Evolutionary conservation across 257 asterid genomes (phyloP), one percentile per base, ranked within the genome.

Genomic region (Mitragyna speciosa): DNA sequence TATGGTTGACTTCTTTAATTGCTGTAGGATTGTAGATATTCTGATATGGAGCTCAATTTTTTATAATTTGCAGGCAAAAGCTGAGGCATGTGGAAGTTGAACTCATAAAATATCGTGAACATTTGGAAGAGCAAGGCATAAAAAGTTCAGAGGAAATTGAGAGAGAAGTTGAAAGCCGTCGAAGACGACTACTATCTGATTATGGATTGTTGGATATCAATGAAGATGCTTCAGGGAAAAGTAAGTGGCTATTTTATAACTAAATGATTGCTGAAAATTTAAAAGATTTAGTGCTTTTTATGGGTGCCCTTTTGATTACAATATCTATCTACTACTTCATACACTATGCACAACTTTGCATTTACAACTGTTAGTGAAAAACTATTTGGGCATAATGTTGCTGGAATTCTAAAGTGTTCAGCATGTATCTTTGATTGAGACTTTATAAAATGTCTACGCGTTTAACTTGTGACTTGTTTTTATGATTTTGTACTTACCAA

Each of bases 21-120:
- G 30, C n/a, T n/a, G n/a, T 54, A 28, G 68, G 9, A 10, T 43
- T 45, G 30, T n/a, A 43, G 41, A 47, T 15, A 47, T 67, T 14
- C 59, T 79, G 75, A 74, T 80, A 70, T 67, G 79, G 71, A 80
- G 80, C 69, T 79, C 69, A 39, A 78, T 75, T 83, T 66, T 64
- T 49, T 12, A 47, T 47, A 73, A 22, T 59, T 56, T 30, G 76
- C 91, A 94, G 98, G 79, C 97, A 89, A 85, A 94, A 90, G 84
- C 70, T 93, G 88, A 93, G 98, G 89, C 94, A 89, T n/a, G 85
- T 93, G 78, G 98, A 94, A 86, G 97, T 93, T 76, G 93, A 91
- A 64, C 78, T 94, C 82, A 93, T 94, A 84, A 97, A 93, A 82
- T 94, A 93, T 81, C 94, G 95, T 15, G 98, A 94, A 89, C 90